Evolutionary conservation across 2,329 filamentous ascomycete species (phyloP).

Genomic region (Ceratocystiopsis brevicomis): DNA sequence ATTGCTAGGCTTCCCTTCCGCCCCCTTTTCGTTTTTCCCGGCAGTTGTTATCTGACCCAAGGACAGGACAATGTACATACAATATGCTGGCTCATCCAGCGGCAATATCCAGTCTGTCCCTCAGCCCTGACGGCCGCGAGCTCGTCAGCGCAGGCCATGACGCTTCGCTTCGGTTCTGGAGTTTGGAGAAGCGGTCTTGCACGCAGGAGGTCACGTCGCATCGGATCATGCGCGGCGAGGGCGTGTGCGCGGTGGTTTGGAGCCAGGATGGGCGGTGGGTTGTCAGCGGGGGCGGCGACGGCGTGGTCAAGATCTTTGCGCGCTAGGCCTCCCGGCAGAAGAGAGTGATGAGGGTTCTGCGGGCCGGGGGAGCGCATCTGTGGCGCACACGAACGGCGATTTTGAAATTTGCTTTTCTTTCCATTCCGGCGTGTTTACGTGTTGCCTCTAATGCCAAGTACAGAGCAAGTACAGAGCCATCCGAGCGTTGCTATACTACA

Average conservation of each 20-base stretch:
- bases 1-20: neutral
- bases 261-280: slow-evolving; percentile 90
- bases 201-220: slow-evolving; percentile 90
- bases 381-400: too few species aligned
- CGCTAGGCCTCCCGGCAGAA: slow-evolving; percentile 20
- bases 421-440: too few species aligned
- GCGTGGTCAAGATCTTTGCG: slow-evolving; percentile 82
- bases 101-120: slow-evolving; percentile 74
- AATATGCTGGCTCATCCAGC: slow-evolving; percentile 94
- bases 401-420: too few species aligned
- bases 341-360: neutral
- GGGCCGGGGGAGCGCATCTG: too few species aligned
- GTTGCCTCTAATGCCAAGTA: too few species aligned
- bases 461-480: too few species aligned
- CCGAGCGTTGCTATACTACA: too few species aligned
- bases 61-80: slow-evolving; percentile 88
- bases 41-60: neutral
- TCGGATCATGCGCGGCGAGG: slow-evolving; percentile 86
- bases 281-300: slow-evolving; percentile 84
- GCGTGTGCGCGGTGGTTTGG: slow-evolving; percentile 88
- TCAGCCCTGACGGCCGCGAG: slow-evolving; percentile 85
- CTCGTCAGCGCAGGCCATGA: slow-evolving; percentile 93
- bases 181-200: slow-evolving; percentile 83
- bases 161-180: slow-evolving; percentile 91
- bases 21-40: neutral